Evolutionary conservation across 345 rosid genomes (phyloP), one percentile per base, ranked within the genome.

Genomic region (Psidium friedrichsthalianum): DNA sequence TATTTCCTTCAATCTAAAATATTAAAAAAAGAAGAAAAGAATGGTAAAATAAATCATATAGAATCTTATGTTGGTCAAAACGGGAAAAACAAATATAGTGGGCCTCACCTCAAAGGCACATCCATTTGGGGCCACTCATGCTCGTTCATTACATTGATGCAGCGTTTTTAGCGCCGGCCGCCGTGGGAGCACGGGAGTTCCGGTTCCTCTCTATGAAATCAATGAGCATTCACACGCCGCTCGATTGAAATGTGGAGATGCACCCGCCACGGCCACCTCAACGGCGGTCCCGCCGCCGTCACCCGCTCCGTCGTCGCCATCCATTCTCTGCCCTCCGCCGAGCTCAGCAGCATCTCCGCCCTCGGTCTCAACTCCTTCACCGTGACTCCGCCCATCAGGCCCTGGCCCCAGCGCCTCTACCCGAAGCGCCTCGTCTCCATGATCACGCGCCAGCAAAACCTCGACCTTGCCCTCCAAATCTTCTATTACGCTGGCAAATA

Each of bases 391-490:
- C 98, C 98, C 83, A 91, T 96, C 89, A 93, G 91, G 88, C 96
- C 94, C 12, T 96, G 99, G 99, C 99, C 99, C 10, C 90, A 91
- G 85, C 91, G 91, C 85, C 98, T 96, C 84, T 90, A 86, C 90
- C 96, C 98, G 4, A 96, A 92, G 87, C 98, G 96, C 81, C 91
- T 96, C 8, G 90, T 87, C 85, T 92, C 92, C 82, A 93, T 96
- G 96, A 94, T 96, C 90, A 86, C 83, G 51, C 93, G 93, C 87
- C 98, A 95, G 82, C 96, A 95, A 78, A 94, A 93, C 88, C 95
- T 93, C 82, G 98, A 94, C 88, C 98, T 96, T 8, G 95, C 98
- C 69, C 93, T 95, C 90, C 99, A 94, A 88, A 94, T 94, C 84
- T 96, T 95, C 94, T 86, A 91, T 32, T 92, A 94, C 90, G 98